Conservation (phyloP, 2,329 filamentous ascomycete species). For the Colletotrichum sp. region DNA sequence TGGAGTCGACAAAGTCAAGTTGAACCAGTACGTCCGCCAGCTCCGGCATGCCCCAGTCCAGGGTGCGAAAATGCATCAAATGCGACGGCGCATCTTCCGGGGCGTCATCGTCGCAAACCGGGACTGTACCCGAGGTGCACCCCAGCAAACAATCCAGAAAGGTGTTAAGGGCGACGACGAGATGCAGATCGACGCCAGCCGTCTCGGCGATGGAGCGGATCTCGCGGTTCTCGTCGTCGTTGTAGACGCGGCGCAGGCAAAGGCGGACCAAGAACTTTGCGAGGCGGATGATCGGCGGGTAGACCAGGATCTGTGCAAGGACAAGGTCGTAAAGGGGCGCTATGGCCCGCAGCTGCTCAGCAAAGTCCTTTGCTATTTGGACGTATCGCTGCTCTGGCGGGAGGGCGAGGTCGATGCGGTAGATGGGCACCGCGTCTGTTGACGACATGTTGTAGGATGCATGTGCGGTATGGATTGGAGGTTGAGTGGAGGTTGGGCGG, state of each 20-base stretch:
- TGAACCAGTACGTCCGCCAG: constrained; percentile 54
- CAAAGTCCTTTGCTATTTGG: constrained; percentile 49
- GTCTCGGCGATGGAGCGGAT: constrained; percentile 56
- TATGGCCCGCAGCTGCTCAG: constrained; percentile 45
- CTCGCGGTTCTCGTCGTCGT: constrained; percentile 61
- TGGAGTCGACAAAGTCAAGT: constrained; percentile 49
- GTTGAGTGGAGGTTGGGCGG: background rate
- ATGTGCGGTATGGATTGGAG: background rate
- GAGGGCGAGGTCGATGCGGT: constrained; percentile 57
- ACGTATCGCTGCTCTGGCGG: constrained; percentile 57
- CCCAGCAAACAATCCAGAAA: constrained; percentile 66
- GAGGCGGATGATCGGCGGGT: constrained; percentile 25
- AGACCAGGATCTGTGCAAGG: constrained; percentile 33
- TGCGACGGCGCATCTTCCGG: constrained; percentile 12
- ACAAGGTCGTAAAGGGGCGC: constrained; percentile 55
- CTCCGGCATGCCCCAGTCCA: constrained; percentile 61
- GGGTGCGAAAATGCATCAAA: constrained; percentile 57
- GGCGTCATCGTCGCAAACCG: constrained; percentile 10
- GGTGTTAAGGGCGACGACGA: constrained; percentile 64
- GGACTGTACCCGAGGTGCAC: constrained; percentile 57
- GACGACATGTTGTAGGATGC: background rate
- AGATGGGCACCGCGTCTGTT: constrained; percentile 17
- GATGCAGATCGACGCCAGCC: constrained; percentile 57
- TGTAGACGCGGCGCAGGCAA: constrained; percentile 54
- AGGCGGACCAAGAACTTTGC: constrained; percentile 44